Conservation (phyloP, 108 stramenopile genomes). For the Parietichytrium sp. region DNA sequence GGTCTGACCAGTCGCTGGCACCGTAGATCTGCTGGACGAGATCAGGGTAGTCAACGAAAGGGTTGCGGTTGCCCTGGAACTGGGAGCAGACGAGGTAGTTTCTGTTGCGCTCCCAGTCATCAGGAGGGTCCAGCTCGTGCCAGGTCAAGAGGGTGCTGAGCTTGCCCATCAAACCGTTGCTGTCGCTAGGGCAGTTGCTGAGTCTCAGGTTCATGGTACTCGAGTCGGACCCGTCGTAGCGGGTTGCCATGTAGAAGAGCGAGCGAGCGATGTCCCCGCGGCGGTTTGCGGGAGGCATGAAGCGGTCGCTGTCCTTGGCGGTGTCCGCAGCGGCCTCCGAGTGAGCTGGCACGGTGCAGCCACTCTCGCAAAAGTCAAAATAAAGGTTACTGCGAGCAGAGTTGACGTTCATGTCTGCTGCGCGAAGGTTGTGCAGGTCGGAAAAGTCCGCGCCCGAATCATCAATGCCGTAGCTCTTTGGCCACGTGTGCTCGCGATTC, state of each 20-base stretch:
- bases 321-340: no score
- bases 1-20: neutral
- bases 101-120: neutral
- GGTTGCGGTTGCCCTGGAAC: conserved; percentile 43
- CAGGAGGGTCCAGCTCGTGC: conserved; percentile 40
- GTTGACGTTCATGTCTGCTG: neutral
- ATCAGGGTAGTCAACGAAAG: conserved; percentile 42
- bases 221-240: no score
- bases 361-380: no score
- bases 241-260: no score
- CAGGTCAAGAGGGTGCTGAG: neutral
- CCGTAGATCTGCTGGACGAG: conserved; percentile 9
- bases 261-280: no score
- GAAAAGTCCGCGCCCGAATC: neutral
- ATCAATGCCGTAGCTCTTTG: conserved; percentile 14
- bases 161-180: neutral
- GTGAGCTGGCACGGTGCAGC: no score
- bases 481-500: conserved; percentile 42
- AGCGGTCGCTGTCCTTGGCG: no score
- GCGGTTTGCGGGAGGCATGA: no score
- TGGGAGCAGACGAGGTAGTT: conserved; percentile 21
- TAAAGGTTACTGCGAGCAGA: no score
- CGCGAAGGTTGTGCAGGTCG: neutral
- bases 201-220: conserved; percentile 27
- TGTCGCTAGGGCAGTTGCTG: conserved; percentile 1